phyloP scores from a whole-genome alignment of 2,329 filamentous ascomycete species.

The Coleophoma crateriformis region DNA sequence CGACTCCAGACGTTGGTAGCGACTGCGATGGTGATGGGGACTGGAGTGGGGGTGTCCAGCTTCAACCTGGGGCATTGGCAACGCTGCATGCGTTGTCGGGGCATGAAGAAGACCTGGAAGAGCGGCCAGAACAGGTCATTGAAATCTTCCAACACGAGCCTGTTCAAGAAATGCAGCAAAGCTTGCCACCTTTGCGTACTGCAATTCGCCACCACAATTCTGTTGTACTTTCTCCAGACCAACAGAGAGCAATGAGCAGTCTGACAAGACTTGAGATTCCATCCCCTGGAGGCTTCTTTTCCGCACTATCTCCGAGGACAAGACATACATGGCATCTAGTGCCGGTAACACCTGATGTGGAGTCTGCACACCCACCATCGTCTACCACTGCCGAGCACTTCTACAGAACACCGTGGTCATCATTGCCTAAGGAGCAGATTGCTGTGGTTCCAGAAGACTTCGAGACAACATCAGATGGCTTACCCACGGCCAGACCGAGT shows the following conservation, averaged over 20 bases:
- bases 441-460: slow-evolving; percentile 47
- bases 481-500: slow-evolving; percentile 59
- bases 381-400: slow-evolving; percentile 91
- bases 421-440: slow-evolving; percentile 58
- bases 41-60: slow-evolving; percentile 64
- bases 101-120: slow-evolving; percentile 52
- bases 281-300: slow-evolving; percentile 89
- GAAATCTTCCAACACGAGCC: slow-evolving; percentile 39
- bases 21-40: slow-evolving; percentile 48
- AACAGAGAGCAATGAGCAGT: slow-evolving; percentile 58
- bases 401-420: slow-evolving; percentile 75
- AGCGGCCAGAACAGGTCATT: slow-evolving; percentile 49
- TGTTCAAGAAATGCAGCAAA: slow-evolving; percentile 47
- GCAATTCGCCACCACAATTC: slow-evolving; percentile 27
- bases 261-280: slow-evolving; percentile 83
- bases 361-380: slow-evolving; percentile 59
- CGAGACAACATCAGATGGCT: slow-evolving; percentile 46
- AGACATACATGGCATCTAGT: slow-evolving; percentile 77
- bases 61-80: slow-evolving; percentile 75
- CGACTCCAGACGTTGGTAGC: slow-evolving; percentile 68
- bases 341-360: slow-evolving; percentile 36
- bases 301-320: slow-evolving; percentile 68
- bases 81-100: slow-evolving; percentile 71
- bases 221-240: slow-evolving; percentile 40
- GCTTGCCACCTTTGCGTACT: slow-evolving; percentile 44